Evolutionary conservation across 371 early-diverging fungal genomes (phyloP).

Genomic region (Lichtheimia ornata): DNA sequence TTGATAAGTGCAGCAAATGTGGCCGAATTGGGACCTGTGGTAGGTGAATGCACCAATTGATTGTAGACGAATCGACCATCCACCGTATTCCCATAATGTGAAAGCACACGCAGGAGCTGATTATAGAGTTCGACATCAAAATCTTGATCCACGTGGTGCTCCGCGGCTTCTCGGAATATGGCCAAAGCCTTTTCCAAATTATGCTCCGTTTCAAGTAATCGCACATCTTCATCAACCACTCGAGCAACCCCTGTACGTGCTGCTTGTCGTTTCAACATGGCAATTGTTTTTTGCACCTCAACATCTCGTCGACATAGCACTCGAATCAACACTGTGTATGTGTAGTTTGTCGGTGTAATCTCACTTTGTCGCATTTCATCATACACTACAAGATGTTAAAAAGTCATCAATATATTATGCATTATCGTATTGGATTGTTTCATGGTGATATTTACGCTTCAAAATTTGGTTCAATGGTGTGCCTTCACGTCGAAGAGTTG

Average conservation of each 20-base stretch:
- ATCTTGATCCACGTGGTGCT: constrained; percentile 23
- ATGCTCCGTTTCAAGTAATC: constrained; percentile 34
- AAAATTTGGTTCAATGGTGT: constrained; percentile 33
- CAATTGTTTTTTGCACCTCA: constrained; percentile 49
- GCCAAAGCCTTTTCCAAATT: constrained; percentile 38
- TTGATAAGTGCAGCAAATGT: constrained; percentile 56
- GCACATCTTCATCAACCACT: constrained; percentile 22
- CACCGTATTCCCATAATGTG: constrained; percentile 43
- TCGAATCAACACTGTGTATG: constrained; percentile 39
- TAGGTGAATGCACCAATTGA: constrained; percentile 26
- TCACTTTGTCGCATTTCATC: constrained; percentile 40
- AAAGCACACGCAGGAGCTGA: constrained; percentile 46
- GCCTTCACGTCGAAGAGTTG: constrained; percentile 44
- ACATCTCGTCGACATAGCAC: constrained; percentile 46
- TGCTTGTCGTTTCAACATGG: constrained; percentile 44
- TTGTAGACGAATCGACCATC: constrained; percentile 42
- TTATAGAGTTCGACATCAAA: constrained; percentile 51
- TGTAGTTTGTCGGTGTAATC: constrained; percentile 37
- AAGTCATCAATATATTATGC: constrained; percentile 9
- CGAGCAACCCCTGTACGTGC: constrained; percentile 27
- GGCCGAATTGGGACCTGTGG: constrained; percentile 32
- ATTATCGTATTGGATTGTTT: background rate
- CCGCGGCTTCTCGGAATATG: constrained; percentile 34
- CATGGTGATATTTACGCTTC: constrained; percentile 25
- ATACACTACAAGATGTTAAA: constrained; percentile 30